Evolutionary conservation across 495 filamentous ascomycete species (phyloP), one percentile per base, ranked within the genome.

Genomic region (Rusavskia elegans): DNA sequence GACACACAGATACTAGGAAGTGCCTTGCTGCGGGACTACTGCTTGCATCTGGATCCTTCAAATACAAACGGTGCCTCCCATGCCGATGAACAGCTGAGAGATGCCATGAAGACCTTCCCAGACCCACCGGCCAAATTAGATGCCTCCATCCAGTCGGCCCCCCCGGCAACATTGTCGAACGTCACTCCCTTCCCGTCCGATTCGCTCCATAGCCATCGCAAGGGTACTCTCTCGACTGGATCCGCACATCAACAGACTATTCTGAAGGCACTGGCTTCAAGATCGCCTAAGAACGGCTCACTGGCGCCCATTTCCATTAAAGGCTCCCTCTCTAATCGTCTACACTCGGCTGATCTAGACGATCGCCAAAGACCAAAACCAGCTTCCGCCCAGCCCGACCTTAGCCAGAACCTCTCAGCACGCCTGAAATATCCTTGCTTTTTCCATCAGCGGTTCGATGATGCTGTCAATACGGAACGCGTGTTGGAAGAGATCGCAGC

Each of bases 371-470:
- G 72, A 69, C 25, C 66, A 68, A 45, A 49, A 62, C 48, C 62
- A 53, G 44, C 73, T 75, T 49, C 71, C 68, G 79, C 81, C 21
- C 71, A 86, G 48, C 79, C 78, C 38, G 81, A 74, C 56, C 64
- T 85, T 29, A 76, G 79, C 58, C 62, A 70, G 23, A 63, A 65
- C 41, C 55, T 58, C 27, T 79, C 82, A 2, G 76, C 82, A 29
- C 71, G 73, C 32, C 77, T 85, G 55, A 83, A 90, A 61, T 93
- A 87, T 37, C 92, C 92, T 0, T 97, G 93, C 67, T 97, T 90
- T 68, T 97, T 95, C 74, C 92, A 98, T 66, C 83, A 89, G 66
- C 78, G 88, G 39, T 97, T 98, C 62, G 92, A 95, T 53, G 87
- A 94, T 63, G 89, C 89, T 8, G 86, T 98, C 55, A 89, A 98